Conservation (phyloP, 805 yeast genomes). For the Kuraishia floccosa region DNA sequence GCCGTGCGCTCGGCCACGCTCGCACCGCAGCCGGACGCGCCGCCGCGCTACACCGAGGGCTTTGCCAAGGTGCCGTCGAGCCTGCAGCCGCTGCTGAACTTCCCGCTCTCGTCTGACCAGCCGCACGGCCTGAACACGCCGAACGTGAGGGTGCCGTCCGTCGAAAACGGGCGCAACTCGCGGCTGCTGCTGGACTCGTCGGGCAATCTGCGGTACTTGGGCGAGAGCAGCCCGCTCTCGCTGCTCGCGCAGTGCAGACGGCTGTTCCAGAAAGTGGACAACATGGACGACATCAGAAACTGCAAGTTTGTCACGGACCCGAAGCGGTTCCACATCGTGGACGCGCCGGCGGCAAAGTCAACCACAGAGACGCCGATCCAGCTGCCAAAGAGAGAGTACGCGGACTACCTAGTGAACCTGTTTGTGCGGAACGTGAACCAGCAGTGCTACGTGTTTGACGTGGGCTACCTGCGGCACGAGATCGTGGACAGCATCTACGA, state of each 20-base stretch:
- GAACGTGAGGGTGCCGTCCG: constrained; percentile 2
- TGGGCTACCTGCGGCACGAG: constrained; percentile 16
- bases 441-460: constrained; percentile 25
- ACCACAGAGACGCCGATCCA: constrained; percentile 11
- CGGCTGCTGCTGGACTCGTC: constrained; percentile 21
- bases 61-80: constrained; percentile 5
- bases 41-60: constrained; percentile 9
- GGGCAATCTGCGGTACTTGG: constrained; percentile 25
- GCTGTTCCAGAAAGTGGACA: constrained; percentile 21
- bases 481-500: constrained; percentile 20
- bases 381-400: constrained; percentile 18
- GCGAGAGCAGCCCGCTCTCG: constrained; percentile 30
- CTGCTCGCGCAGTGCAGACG: constrained; percentile 27
- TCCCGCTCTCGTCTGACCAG: constrained; percentile 5
- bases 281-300: constrained; percentile 7
- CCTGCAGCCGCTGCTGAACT: constrained; percentile 5
- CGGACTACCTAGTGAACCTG: constrained; percentile 18
- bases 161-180: constrained; percentile 12
- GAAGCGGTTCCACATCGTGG: constrained; percentile 21
- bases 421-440: constrained; percentile 28
- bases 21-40: too few species aligned
- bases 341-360: constrained; percentile 18
- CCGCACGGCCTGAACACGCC: not conserved
- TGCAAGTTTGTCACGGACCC: constrained; percentile 26
- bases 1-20: too few species aligned